Conservation (phyloP, 768 basidiomycete genomes). For the Mycena floridula region DNA sequence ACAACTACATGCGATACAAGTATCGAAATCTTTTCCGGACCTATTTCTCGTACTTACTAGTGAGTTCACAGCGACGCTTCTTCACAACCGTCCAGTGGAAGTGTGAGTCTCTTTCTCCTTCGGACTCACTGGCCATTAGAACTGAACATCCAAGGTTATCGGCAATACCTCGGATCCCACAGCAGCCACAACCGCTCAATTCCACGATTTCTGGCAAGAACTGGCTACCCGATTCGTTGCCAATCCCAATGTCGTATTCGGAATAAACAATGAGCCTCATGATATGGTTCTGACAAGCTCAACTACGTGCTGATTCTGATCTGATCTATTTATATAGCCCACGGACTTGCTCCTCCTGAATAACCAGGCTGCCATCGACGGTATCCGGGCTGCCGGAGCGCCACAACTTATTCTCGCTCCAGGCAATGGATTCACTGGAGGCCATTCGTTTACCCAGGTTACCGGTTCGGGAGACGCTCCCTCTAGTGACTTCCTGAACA, state of each 20-base stretch:
- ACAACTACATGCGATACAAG: conserved; percentile 47
- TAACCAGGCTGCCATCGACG: conserved; percentile 38
- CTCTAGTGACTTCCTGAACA: conserved; percentile 36
- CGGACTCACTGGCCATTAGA: neutral
- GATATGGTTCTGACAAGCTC: conserved; percentile 26
- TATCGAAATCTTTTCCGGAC: conserved; percentile 10
- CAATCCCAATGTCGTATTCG: conserved; percentile 40
- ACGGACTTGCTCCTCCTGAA: conserved; percentile 35
- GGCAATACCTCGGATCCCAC: conserved; percentile 36
- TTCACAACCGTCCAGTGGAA: conserved; percentile 34
- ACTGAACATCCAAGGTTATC: conserved; percentile 28
- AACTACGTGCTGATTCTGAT: neutral
- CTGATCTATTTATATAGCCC: conserved; percentile 16
- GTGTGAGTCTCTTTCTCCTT: conserved; percentile 20
- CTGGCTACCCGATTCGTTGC: conserved; percentile 31
- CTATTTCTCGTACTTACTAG: neutral
- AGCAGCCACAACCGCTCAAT: conserved; percentile 38
- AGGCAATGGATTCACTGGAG: conserved; percentile 41
- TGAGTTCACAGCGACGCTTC: conserved; percentile 37
- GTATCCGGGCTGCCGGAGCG: conserved; percentile 33
- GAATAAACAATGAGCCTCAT: conserved; percentile 43
- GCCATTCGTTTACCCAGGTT: conserved; percentile 35
- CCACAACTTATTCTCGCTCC: conserved; percentile 38
- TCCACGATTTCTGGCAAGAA: conserved; percentile 35
- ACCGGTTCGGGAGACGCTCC: conserved; percentile 28